Percentiles rank a stretch among this genome's conserved stretches.
Conservation (phyloP, 1,284 basidiomycete genomes). For the Puccinia horiana region DNA sequence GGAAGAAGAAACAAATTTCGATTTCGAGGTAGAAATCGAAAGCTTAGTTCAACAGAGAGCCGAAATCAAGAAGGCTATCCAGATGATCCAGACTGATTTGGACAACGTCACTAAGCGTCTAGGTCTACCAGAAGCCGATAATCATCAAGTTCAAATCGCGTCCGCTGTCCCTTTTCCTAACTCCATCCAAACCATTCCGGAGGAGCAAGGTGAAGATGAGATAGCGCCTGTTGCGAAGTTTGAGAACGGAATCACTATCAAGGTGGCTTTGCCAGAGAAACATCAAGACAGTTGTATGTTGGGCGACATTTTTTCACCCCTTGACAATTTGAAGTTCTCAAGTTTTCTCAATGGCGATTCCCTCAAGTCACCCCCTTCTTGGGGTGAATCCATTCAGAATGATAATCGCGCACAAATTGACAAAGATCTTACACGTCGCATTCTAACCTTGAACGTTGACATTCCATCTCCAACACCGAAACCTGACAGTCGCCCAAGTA, state of each 20-base stretch:
- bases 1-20: background rate
- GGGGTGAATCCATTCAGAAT: background rate
- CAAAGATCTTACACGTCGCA: background rate
- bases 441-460: background rate
- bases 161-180: background rate
- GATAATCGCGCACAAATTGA: background rate
- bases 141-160: background rate
- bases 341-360: background rate
- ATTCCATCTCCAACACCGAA: background rate
- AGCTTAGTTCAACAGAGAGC: background rate
- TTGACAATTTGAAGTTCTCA: background rate
- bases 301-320: background rate
- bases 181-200: background rate
- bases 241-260: background rate
- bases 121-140: background rate
- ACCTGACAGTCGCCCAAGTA: background rate
- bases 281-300: background rate
- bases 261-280: background rate
- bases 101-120: constrained; percentile 12
- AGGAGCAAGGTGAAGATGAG: background rate
- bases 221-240: background rate
- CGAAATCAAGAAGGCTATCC: constrained; percentile 22
- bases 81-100: constrained; percentile 14
- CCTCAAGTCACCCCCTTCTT: background rate
- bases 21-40: background rate